These are phyloP conservation scores for Sporothrix euskadiensis DNA, from an alignment of 2,329 filamentous ascomycete genomes.

Conservation along the genomic window DNA sequence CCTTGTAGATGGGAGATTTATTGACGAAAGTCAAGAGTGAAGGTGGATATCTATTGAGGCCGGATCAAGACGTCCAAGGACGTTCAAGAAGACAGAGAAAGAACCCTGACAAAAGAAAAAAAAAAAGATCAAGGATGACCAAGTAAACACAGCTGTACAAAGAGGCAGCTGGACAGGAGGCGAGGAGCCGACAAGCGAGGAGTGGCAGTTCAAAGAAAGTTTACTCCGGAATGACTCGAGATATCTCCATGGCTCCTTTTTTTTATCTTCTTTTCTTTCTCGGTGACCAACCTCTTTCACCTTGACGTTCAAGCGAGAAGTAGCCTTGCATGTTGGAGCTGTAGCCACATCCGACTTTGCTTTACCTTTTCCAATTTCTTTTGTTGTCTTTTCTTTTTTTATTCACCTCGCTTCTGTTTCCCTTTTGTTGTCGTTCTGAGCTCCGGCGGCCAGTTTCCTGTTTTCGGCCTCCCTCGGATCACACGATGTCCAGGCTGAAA, in stretches of 20 bases:
- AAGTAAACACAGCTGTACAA: neutral
- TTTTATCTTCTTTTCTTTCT: too few species aligned
- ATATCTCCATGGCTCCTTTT: neutral
- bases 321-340: neutral
- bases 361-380: neutral
- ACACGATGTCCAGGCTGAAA: neutral
- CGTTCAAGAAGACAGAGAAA: neutral
- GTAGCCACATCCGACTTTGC: neutral
- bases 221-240: constrained; percentile 3
- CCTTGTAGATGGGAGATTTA: constrained; percentile 6
- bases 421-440: neutral
- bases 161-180: neutral
- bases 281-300: constrained; percentile 15
- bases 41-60: constrained; percentile 17
- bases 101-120: neutral
- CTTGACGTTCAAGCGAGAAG: neutral
- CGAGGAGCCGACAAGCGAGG: neutral
- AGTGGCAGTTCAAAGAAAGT: neutral
- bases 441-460: neutral
- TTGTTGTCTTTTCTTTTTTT: neutral
- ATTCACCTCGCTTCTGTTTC: neutral
- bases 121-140: neutral
- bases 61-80: neutral
- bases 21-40: neutral
- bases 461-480: neutral